phyloP scores from a whole-genome alignment of 2,329 filamentous ascomycete genomes.

The Reticulascus tulasneorum region DNA sequence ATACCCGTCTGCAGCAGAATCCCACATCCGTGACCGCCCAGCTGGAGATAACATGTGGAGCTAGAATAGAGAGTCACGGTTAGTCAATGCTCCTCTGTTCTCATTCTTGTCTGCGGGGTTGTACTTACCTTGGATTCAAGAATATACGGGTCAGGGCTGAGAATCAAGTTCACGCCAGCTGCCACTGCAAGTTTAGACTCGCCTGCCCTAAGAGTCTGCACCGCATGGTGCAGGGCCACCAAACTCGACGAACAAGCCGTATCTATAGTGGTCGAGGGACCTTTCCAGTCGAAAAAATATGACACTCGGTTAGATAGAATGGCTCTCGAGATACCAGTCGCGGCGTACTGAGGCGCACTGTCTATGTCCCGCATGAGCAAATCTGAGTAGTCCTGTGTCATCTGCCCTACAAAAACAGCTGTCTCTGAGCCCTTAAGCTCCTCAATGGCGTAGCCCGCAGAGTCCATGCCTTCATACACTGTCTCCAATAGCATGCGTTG shows the following conservation, averaged over 20 bases:
- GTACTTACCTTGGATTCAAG: conserved; percentile 15
- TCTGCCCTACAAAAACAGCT: conserved; percentile 14
- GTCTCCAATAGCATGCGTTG: conserved; percentile 28
- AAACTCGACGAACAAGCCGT: conserved; percentile 42
- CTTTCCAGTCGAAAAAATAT: conserved; percentile 34
- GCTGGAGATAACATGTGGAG: conserved; percentile 32
- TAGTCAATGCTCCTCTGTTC: no score
- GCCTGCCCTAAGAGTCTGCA: conserved; percentile 26
- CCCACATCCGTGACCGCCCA: conserved; percentile 33
- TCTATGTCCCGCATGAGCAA: conserved; percentile 19
- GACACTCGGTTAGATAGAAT: conserved; percentile 36
- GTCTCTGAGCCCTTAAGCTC: conserved; percentile 1
- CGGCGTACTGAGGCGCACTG: conserved; percentile 20
- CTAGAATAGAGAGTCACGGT: conserved; percentile 31
- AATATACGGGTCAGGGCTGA: conserved; percentile 3
- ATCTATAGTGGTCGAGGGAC: conserved; percentile 37
- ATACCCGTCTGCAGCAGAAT: conserved; percentile 44
- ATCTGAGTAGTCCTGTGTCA: conserved; percentile 23
- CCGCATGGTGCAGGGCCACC: conserved; percentile 36
- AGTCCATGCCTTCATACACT: conserved; percentile 27
- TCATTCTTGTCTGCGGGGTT: no score
- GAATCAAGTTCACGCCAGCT: conserved; percentile 21
- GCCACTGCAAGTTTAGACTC: conserved; percentile 24
- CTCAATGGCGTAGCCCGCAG: conserved; percentile 10
- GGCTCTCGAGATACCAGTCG: conserved; percentile 25